Base-by-base conservation (phyloP, 2,329 filamentous ascomycete species). In the Aspergillus caelatus region DNA sequence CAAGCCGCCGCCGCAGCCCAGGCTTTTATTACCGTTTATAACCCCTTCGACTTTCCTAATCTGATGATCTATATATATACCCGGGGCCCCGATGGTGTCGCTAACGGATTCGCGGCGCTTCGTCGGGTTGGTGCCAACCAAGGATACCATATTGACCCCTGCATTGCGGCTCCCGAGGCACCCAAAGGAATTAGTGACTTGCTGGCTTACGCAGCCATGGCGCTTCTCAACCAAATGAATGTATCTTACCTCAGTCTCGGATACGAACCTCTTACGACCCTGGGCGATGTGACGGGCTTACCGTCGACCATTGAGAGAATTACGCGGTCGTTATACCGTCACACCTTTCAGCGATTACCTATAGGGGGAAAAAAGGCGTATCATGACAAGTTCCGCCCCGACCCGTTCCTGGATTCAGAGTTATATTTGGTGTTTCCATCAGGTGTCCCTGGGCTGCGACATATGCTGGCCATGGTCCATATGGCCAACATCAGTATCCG, bases 91-190 rank as follows among this genome's bases (percentile, higher is more conserved):
- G 67, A 72, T 23, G 75, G 74, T 0, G 55, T 23, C 0, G 68
- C 74, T 10, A 77, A 76, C 55, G 79, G 79, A 0, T 79, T 81
- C 50, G 78, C 78, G 0, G 79, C 75, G 1, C 68, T 81, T 2
- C 74, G 79, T 11, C 74, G 70, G 21, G 68, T 81, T 12, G 77
- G 78, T 28, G 71, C 72, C 6, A 72, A 74, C 19, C 65, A 70
- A 4, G 79, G 78, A 16, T 81, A 80, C 61, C 79, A 81, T 59
- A 62, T 81, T n/a, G 79, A 81, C 53, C 79, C 79, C 0, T 80
- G 72, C 60, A 74, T 80, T 21, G 75, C 76, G 0, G 66, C 69
- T 4, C 76, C 77, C 0, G 70, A 68, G 0, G 74, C 76, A 4
- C 73, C 75, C 0, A 76, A 72, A 60, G 79, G 79, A 4, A 73